These are phyloP conservation scores for Jackrogersella minutella DNA, from an alignment of 495 filamentous ascomycete genomes.

Conservation along the genomic window DNA sequence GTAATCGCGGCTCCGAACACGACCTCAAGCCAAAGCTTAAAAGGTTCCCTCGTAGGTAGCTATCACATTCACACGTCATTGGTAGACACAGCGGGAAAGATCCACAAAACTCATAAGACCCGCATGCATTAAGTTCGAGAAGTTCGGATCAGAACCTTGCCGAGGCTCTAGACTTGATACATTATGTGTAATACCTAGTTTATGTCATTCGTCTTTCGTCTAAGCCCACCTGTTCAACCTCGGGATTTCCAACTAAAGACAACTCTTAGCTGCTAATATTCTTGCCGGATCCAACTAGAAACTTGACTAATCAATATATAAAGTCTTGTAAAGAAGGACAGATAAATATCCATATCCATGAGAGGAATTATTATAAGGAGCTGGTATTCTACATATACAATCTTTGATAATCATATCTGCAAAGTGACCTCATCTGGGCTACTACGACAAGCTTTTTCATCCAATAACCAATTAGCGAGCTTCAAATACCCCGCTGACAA, in stretches of 20 bases:
- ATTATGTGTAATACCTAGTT: neutral
- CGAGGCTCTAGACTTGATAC: constrained; percentile 27
- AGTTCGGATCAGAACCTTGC: constrained; percentile 20
- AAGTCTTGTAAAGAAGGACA: neutral
- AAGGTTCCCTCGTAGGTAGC: too few relatives aligned
- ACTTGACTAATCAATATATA: neutral
- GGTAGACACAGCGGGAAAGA: neutral
- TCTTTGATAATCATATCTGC: constrained; percentile 13
- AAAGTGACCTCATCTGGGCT: constrained; percentile 26
- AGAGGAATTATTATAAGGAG: constrained; percentile 24
- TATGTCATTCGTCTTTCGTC: neutral
- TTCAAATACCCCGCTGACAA: constrained; percentile 25
- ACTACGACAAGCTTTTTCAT: constrained; percentile 15
- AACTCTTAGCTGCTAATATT: too few relatives aligned
- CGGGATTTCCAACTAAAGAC: too few relatives aligned
- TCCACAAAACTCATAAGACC: neutral
- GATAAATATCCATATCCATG: constrained; percentile 26
- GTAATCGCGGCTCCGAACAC: constrained; percentile 6
- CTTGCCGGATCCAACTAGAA: neutral
- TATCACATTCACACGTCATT: constrained; percentile 10
- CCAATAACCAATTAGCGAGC: constrained; percentile 13
- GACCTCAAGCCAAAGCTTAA: constrained; percentile 32
- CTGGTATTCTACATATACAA: constrained; percentile 21
- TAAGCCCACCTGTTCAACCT: too few relatives aligned
- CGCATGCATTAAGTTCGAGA: constrained; percentile 6